Percentiles rank a stretch among this genome's conserved stretches.
These are phyloP conservation scores for Jaltomata sinuosa DNA, from an alignment of 257 asterid species.

Conservation along the genomic window DNA sequence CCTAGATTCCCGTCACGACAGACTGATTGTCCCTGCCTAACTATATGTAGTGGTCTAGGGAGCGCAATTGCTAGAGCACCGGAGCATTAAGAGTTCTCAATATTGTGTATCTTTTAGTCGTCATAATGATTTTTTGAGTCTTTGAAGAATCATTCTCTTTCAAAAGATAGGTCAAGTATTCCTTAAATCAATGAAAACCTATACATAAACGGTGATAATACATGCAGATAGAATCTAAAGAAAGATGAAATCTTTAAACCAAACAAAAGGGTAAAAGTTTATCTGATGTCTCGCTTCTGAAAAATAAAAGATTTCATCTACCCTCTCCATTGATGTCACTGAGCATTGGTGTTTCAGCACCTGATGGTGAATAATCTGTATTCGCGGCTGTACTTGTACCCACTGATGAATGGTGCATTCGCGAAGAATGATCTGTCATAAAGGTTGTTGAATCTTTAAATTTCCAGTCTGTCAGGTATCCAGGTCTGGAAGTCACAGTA, in stretches of 20 bases:
- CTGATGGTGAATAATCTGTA: constrained; percentile 15
- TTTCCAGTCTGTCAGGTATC: constrained; percentile 53
- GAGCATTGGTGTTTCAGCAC: constrained; percentile 26
- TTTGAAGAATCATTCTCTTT: neutral
- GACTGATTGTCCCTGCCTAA: neutral
- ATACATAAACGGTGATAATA: neutral
- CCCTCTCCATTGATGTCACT: constrained; percentile 41
- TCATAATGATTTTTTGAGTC: neutral
- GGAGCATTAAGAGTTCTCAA: neutral
- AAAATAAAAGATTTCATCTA: constrained; percentile 4
- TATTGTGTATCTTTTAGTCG: neutral
- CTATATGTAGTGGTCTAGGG: neutral
- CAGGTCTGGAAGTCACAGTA: constrained; percentile 35
- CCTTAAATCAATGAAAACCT: neutral
- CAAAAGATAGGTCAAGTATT: neutral
- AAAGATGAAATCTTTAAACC: neutral
- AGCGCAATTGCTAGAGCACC: neutral
- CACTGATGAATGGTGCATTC: neutral
- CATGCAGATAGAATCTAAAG: neutral
- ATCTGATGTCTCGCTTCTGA: neutral
- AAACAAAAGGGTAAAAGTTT: neutral
- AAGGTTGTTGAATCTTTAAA: constrained; percentile 32
- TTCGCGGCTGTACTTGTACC: neutral
- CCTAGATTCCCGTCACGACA: neutral
- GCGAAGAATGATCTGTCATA: constrained; percentile 5